Conservation (phyloP, 2,329 filamentous ascomycete species). For the Aulographum hederae region DNA sequence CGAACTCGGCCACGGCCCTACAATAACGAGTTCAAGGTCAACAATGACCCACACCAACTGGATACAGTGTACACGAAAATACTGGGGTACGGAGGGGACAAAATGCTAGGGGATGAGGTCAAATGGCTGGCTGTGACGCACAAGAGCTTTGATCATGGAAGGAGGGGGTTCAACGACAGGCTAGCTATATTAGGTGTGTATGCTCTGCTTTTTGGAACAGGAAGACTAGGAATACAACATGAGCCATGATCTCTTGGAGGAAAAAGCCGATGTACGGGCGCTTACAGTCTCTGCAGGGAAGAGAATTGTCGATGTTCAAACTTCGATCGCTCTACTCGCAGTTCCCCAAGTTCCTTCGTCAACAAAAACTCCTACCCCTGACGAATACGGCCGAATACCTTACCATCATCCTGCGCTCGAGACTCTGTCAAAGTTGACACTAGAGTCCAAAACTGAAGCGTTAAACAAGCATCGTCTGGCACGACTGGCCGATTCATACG, state of each 20-base stretch:
- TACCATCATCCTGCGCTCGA: conserved; percentile 54
- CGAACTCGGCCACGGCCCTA: conserved; percentile 39
- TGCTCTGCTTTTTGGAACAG: not conserved
- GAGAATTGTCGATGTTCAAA: conserved; percentile 44
- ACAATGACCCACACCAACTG: conserved; percentile 54
- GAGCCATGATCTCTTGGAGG: too few species aligned
- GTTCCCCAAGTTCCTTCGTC: conserved; percentile 18
- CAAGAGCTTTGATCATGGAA: conserved; percentile 93
- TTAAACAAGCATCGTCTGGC: conserved; percentile 48
- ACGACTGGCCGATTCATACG: conserved; percentile 48
- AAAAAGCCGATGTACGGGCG: not conserved
- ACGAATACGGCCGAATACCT: conserved; percentile 35
- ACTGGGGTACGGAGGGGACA: conserved; percentile 48
- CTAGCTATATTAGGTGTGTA: conserved; percentile 67
- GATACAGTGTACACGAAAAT: conserved; percentile 63
- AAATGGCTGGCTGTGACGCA: conserved; percentile 97
- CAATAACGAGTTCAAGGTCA: conserved; percentile 47
- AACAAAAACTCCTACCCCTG: conserved; percentile 8
- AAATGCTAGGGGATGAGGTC: conserved; percentile 67
- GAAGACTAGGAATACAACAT: not conserved
- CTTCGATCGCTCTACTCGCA: conserved; percentile 41
- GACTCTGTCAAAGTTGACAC: conserved; percentile 54
- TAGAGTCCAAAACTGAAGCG: conserved; percentile 39
- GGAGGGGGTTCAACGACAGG: conserved; percentile 85
- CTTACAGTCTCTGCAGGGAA: conserved; percentile 30